Percentiles rank a stretch among this genome's conserved stretches.
Conservation (phyloP, 257 asterid genomes). For the Solanum chmielewskii region DNA sequence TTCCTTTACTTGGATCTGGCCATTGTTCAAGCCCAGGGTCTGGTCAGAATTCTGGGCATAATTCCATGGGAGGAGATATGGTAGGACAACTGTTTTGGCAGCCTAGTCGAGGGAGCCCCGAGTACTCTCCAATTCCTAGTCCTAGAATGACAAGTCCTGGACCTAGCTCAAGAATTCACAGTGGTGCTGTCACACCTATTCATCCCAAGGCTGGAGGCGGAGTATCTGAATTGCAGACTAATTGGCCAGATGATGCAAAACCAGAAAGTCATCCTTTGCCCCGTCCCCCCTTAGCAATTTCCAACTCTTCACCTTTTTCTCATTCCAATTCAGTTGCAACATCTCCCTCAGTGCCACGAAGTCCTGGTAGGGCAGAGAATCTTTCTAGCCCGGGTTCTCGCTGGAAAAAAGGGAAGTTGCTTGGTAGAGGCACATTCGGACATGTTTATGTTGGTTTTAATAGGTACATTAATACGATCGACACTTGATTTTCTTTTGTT, state of each 20-base stretch:
- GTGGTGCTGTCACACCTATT: conserved; percentile 95
- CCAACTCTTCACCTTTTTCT: conserved; percentile 62
- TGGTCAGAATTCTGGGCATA: conserved; percentile 95
- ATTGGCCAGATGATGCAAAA: conserved; percentile 76
- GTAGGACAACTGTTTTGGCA: conserved; percentile 80
- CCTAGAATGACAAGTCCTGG: conserved; percentile 96
- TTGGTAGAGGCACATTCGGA: conserved; percentile 51
- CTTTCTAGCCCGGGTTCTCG: conserved; percentile 83
- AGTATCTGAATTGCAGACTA: conserved; percentile 50
- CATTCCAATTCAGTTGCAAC: conserved; percentile 84
- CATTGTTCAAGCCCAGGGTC: conserved; percentile 99
- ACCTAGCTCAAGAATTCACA: conserved; percentile 91
- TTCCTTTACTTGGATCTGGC: conserved; percentile 78
- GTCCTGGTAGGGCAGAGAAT: conserved; percentile 91
- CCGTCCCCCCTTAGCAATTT: conserved; percentile 60
- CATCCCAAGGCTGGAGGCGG: conserved; percentile 90
- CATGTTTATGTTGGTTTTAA: conserved; percentile 63
- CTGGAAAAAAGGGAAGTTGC: conserved; percentile 88
- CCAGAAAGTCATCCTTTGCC: conserved; percentile 85
- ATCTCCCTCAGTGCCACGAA: conserved; percentile 87
- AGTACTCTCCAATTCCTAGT: conserved; percentile 84
- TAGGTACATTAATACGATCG: conserved; percentile 28
- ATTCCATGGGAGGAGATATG: conserved; percentile 96
- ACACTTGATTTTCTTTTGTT: not conserved
- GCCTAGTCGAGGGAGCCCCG: conserved; percentile 93